phyloP scores from a whole-genome alignment of 805 yeast genomes.

The Monosporozyma yasuniensis region DNA sequence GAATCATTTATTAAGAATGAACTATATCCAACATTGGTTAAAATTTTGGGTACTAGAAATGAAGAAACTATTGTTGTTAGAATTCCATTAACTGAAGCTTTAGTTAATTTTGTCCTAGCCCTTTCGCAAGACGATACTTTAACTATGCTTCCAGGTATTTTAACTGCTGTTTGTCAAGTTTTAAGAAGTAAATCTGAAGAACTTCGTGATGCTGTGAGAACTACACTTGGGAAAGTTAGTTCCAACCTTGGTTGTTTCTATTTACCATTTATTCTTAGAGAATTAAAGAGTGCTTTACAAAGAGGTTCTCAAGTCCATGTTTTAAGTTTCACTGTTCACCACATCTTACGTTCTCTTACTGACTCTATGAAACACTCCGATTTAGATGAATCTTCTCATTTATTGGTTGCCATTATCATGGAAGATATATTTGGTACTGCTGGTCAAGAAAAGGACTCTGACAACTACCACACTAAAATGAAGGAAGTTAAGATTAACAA shows the following conservation, averaged over 20 bases:
- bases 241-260: constrained; percentile 62
- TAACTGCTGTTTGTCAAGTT: constrained; percentile 83
- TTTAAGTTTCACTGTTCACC: constrained; percentile 78
- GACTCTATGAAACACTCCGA: constrained; percentile 53
- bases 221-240: constrained; percentile 58
- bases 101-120: constrained; percentile 57
- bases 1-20: constrained; percentile 46
- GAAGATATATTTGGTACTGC: constrained; percentile 88
- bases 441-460: constrained; percentile 91
- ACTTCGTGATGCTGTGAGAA: constrained; percentile 77
- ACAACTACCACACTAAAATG: constrained; percentile 76
- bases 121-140: constrained; percentile 49
- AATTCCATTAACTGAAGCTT: constrained; percentile 73
- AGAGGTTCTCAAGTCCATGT: constrained; percentile 93
- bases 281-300: constrained; percentile 66
- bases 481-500: constrained; percentile 86
- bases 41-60: constrained; percentile 52
- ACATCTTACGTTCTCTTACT: constrained; percentile 48
- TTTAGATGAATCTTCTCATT: constrained; percentile 53
- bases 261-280: constrained; percentile 64
- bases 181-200: constrained; percentile 80
- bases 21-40: constrained; percentile 52
- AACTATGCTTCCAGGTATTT: constrained; percentile 63
- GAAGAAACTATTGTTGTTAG: constrained; percentile 72
- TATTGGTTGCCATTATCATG: constrained; percentile 69